Evolutionary conservation across 495 filamentous ascomycete genomes (phyloP), one percentile per base, ranked within the genome.

Genomic region (Staphylotrichum longicolle): DNA sequence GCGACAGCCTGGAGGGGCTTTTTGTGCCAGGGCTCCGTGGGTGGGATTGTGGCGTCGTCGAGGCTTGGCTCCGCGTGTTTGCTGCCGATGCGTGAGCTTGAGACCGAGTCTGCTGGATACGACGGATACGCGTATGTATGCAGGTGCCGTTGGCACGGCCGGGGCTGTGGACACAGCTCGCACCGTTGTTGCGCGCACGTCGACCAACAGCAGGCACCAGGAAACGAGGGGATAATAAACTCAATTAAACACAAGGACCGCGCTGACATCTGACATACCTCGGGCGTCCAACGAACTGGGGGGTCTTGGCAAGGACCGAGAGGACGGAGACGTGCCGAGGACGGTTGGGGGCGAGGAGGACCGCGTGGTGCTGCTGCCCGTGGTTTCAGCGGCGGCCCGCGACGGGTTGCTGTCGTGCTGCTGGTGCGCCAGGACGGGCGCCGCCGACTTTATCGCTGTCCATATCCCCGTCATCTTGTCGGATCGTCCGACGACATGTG

Each of bases 381-480:
- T 32, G 4, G 41, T 10, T 6, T 7, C 37, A 39, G 37, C 37
- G 10, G 6, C 37, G 5, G 6, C 33, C 49, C 4, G 15, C 48
- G 49, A 41, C 20, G n/a, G 33, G 47, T 35, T 53, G 15, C 42
- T 27, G 15, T 48, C 39, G 20, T 48, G 41, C 10, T 42, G 52
- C 20, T 40, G 37, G 27, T 48, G 55, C 33, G 39, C 40, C 8
- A 48, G 48, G 3, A 48, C 54, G 6, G 62, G 55, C 32, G 55
- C 55, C 2, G 47, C 61, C 37, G 61, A 60, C 60, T 69, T 69
- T 64, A 69, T 61, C 15, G 64, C 42, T 4, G 67, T 61, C 67
- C 64, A 69, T 27, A 69, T 60, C 32, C 64, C 63, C 44, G 66
- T 55, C 66, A 68, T 68, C 33, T 15, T 61, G 20, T 27, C 20